Conservation (phyloP, 139 green algal species). For the Eudorina sp. region DNA sequence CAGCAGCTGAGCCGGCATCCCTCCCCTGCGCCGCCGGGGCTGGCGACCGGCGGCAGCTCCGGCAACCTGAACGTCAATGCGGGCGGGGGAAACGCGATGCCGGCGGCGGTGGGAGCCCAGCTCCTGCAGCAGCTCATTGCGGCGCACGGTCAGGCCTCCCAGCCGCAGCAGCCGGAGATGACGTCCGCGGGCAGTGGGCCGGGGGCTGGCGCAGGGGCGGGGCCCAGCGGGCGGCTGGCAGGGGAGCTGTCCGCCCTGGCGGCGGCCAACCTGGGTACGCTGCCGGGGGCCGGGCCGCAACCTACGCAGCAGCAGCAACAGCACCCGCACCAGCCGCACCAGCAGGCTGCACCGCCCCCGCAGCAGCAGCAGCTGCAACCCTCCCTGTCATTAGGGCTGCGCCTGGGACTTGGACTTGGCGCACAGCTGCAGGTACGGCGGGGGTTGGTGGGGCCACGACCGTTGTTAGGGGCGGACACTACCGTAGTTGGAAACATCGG, state of each 20-base stretch:
- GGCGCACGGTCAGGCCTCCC: not conserved
- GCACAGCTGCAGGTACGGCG: not conserved
- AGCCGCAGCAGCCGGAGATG: slow-evolving; percentile 1
- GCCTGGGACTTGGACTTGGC: not conserved
- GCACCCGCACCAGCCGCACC: not conserved
- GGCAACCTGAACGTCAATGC: not conserved
- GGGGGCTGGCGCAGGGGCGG: not conserved
- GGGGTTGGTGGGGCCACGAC: too few relatives aligned
- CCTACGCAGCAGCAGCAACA: not conserved
- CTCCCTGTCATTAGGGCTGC: too few relatives aligned
- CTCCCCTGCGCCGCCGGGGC: not conserved
- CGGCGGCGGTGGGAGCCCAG: not conserved
- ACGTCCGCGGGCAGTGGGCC: too few relatives aligned
- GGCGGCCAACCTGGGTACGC: not conserved
- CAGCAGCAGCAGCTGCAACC: not conserved
- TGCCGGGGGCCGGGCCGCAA: not conserved
- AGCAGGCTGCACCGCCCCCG: not conserved
- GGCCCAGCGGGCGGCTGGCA: not conserved
- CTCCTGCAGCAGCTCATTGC: slow-evolving; percentile 9
- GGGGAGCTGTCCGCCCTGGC: not conserved
- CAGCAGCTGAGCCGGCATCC: not conserved
- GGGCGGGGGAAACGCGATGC: not conserved
- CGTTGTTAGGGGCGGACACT: too few relatives aligned
- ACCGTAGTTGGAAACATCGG: too few relatives aligned
- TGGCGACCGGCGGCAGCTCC: not conserved